Conservation (phyloP, 768 basidiomycete species). For the Serendipita sp. region DNA sequence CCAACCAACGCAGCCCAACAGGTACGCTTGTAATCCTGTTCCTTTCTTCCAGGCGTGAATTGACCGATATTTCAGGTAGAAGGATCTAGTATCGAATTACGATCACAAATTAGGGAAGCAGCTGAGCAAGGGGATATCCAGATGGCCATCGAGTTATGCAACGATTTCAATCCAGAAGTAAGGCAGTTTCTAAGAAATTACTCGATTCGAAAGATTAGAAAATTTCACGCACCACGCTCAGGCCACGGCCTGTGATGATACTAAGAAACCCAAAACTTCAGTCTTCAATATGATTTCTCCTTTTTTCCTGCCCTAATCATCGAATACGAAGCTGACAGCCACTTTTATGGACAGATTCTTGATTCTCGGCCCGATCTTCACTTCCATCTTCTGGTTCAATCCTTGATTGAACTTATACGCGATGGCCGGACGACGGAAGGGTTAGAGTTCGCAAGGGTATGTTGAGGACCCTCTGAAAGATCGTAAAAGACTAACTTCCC, state of each 20-base stretch:
- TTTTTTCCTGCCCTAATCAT: slow-evolving; percentile 12
- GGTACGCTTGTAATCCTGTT: too few species aligned
- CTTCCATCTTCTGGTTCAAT: slow-evolving; percentile 92
- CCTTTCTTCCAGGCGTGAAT: too few species aligned
- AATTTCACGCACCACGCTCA: slow-evolving; percentile 98
- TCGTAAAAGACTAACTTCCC: background rate
- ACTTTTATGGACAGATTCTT: slow-evolving; percentile 51
- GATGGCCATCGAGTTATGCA: slow-evolving; percentile 87
- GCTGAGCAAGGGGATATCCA: slow-evolving; percentile 89
- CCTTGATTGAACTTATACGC: slow-evolving; percentile 87
- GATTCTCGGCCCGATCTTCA: slow-evolving; percentile 88
- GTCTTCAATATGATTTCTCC: slow-evolving; percentile 82
- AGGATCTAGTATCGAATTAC: slow-evolving; percentile 80
- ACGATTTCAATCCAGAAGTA: slow-evolving; percentile 95
- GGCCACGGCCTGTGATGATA: slow-evolving; percentile 80
- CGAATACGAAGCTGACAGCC: slow-evolving; percentile 4
- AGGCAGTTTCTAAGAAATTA: slow-evolving; percentile 20
- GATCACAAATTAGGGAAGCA: slow-evolving; percentile 89
- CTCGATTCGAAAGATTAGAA: slow-evolving; percentile 57
- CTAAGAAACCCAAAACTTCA: slow-evolving; percentile 63
- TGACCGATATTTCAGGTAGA: slow-evolving; percentile 32
- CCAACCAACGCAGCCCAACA: slow-evolving; percentile 26
- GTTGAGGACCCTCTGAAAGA: background rate
- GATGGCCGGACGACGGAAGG: slow-evolving; percentile 64
- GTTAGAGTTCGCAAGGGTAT: slow-evolving; percentile 51